Evolutionary conservation across 1,284 basidiomycete genomes (phyloP), one percentile per base, ranked within the genome.

Genomic region (Boletus holoroseus): DNA sequence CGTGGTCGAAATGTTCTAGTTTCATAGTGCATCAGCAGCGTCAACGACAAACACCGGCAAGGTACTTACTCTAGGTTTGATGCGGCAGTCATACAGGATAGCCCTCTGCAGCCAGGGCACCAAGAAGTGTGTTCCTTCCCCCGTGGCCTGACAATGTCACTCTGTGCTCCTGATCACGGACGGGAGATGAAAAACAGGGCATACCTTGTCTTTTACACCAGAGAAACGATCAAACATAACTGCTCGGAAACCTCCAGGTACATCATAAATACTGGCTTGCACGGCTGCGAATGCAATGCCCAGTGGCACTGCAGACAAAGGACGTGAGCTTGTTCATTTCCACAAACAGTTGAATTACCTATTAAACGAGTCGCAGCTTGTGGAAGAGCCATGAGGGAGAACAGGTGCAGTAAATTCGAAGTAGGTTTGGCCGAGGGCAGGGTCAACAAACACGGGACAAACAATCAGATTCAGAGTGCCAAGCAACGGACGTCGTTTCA

Each of bases 151-250:
- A 22, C 44, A 38, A 22, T 20, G 16, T 38, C 37, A 16, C 0
- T 30, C 46, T 31, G 20, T 15, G 20, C 0, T n/a, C 12, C 22
- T 24, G 5, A 26, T 22, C 30, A 20, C 26, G 13, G 13, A 22
- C 7, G 3, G 13, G 9, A 44, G 28, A 44, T 34, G 12, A 38
- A 20, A 26, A 24, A 30, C 18, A 12, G 13, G 12, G 1, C 75
- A 57, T 58, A 87, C 91, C 73, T 79, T 73, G 59, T 85, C 78
- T 71, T 85, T 85, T 43, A 98, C 94, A 71, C 96, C 96, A 50
- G 86, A 81, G 72, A 99, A 99, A 63, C 95, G 81, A 73, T 99
- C 95, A 72, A 99, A 99, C 85, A 99, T 94, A 62, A 99, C 95
- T 26, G 96, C 95, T 50, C 91, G 81, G 73, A 88, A 94, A 41